phyloP scores from a whole-genome alignment of 2,329 filamentous ascomycete species.

The Cordyceps cateniannulata region DNA sequence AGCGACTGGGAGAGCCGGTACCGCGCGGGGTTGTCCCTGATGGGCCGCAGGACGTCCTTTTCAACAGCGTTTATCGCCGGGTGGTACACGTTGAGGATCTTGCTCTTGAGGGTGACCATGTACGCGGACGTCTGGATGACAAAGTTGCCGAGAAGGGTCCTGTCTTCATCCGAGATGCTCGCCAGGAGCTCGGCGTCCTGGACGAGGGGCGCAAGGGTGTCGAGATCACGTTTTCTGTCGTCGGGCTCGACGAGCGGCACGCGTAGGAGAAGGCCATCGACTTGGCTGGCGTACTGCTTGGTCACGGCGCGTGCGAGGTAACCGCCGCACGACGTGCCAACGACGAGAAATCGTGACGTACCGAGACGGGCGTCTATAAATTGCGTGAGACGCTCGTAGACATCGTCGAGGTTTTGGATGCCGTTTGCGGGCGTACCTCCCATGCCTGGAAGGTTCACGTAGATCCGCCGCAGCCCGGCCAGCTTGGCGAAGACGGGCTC shows the following conservation, averaged over 20 bases:
- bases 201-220: conserved; percentile 8
- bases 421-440: conserved; percentile 10
- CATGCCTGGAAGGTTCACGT: conserved; percentile 15
- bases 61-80: conserved; percentile 4
- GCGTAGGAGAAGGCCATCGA: conserved; percentile 13
- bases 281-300: conserved; percentile 8
- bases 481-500: conserved; percentile 14
- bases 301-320: conserved; percentile 14
- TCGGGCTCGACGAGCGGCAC: conserved; percentile 15
- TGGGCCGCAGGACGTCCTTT: neutral
- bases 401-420: conserved; percentile 9
- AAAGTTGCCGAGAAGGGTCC: conserved; percentile 9
- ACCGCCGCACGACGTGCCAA: conserved; percentile 14
- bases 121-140: conserved; percentile 13
- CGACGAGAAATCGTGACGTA: conserved; percentile 5
- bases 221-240: conserved; percentile 9
- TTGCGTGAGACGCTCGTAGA: conserved; percentile 3
- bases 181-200: conserved; percentile 8
- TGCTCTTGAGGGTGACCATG: conserved; percentile 4
- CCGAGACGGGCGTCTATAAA: conserved; percentile 12
- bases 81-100: conserved; percentile 1
- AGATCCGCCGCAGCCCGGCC: conserved; percentile 12
- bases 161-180: conserved; percentile 3
- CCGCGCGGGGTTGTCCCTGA: conserved; percentile 9
- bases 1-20: conserved; percentile 10